A percentile compares a stretch with the other conserved stretches of the same genome.
Evolutionary conservation across 768 basidiomycete genomes (phyloP).

Genomic region (Boletus sp.): DNA sequence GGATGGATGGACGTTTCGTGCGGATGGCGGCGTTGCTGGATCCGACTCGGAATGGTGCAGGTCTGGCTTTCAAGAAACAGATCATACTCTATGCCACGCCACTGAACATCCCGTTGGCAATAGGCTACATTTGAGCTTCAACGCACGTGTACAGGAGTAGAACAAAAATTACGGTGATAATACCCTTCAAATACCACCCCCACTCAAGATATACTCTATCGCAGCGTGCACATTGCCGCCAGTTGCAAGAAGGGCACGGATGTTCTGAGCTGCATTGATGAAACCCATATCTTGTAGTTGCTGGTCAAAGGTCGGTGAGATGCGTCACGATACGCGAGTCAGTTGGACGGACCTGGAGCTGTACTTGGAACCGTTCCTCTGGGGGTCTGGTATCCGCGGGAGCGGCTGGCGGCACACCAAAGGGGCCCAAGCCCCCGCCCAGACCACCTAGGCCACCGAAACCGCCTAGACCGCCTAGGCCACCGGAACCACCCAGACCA

Average conservation of each 20-base stretch:
- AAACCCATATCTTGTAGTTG: constrained; percentile 97
- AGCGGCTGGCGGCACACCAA: constrained; percentile 25
- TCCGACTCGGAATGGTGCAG: no score
- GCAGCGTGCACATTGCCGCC: constrained; percentile 92
- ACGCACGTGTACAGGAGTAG: neutral
- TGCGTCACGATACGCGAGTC: neutral
- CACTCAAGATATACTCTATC: constrained; percentile 87
- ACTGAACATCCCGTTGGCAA: neutral
- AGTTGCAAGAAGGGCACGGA: constrained; percentile 85
- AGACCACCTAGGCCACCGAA: constrained; percentile 32
- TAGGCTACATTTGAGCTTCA: neutral
- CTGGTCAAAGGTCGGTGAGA: constrained; percentile 36
- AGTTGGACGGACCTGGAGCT: constrained; percentile 57
- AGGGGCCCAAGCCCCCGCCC: constrained; percentile 22
- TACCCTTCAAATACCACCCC: constrained; percentile 49
- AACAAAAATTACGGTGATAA: neutral
- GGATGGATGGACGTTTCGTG: no score
- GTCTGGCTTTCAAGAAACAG: no score
- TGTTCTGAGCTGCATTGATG: constrained; percentile 82
- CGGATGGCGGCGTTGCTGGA: no score
- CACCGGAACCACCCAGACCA: constrained; percentile 3
- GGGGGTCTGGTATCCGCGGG: constrained; percentile 72
- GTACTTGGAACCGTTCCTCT: constrained; percentile 90
- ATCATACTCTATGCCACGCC: neutral
- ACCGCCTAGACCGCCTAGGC: constrained; percentile 1